A percentile compares a stretch with the other conserved stretches of the same genome.
phyloP scores from a whole-genome alignment of 2,329 filamentous ascomycete species.

The Hysterium pulicare region DNA sequence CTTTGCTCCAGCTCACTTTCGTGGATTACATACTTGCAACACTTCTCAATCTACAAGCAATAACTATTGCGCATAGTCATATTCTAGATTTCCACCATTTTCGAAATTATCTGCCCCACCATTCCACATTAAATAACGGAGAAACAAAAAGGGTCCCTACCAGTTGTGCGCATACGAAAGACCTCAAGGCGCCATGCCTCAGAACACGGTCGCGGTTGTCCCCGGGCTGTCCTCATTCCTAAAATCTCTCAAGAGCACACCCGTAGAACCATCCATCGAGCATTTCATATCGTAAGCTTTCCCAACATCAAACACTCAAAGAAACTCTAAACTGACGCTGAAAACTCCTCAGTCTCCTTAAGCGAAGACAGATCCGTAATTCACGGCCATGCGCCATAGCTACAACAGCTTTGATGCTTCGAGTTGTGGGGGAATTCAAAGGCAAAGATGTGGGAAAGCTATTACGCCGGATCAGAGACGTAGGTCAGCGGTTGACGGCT shows the following conservation, averaged over 20 bases:
- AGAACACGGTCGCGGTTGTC: slow-evolving; percentile 56
- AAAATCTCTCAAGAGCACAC: slow-evolving; percentile 70
- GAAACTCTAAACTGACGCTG: slow-evolving; percentile 2
- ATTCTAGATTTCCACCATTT: background rate
- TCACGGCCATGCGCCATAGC: slow-evolving; percentile 87
- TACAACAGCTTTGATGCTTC: slow-evolving; percentile 82
- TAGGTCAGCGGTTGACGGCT: slow-evolving; percentile 72
- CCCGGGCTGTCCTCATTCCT: slow-evolving; percentile 76
- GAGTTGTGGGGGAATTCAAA: slow-evolving; percentile 78
- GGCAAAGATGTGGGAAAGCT: slow-evolving; percentile 75
- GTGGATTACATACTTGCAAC: too few species aligned
- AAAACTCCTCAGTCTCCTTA: slow-evolving; percentile 64
- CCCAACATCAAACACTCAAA: slow-evolving; percentile 7
- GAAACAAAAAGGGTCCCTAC: too few species aligned
- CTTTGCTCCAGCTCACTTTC: too few species aligned
- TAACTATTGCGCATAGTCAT: background rate
- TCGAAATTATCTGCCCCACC: background rate
- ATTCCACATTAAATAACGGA: background rate
- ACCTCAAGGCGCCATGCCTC: slow-evolving; percentile 53
- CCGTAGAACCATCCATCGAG: slow-evolving; percentile 80
- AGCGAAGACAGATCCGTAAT: slow-evolving; percentile 83
- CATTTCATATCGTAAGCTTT: slow-evolving; percentile 70
- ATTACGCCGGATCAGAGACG: slow-evolving; percentile 72
- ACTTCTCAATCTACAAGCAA: background rate
- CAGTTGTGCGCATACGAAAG: too few species aligned